phyloP scores from a whole-genome alignment of 176 grass and related monocot genomes.

The Aegilops speltoides region DNA sequence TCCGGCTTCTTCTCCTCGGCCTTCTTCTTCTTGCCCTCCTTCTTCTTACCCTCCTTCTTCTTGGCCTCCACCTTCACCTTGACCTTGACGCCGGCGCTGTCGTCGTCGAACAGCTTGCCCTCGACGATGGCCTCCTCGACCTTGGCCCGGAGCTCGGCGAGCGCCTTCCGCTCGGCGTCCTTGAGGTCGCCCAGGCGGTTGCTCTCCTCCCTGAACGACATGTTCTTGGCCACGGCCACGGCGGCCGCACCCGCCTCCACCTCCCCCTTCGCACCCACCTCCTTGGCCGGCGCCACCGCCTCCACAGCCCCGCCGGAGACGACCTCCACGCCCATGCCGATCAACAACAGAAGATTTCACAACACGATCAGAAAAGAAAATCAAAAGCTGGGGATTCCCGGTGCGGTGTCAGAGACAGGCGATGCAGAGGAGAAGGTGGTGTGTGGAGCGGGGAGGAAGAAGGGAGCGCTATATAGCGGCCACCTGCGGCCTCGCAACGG shows the following conservation, averaged over 20 bases:
- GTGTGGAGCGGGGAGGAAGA: not conserved
- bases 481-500: constrained; percentile 10
- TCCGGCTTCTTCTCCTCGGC: not conserved
- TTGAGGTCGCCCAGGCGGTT: constrained; percentile 80
- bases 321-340: constrained; percentile 42
- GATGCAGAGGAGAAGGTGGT: not conserved
- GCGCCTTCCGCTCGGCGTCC: constrained; percentile 74
- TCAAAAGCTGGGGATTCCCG: no score
- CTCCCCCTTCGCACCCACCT: constrained; percentile 17
- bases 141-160: constrained; percentile 65
- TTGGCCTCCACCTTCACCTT: not conserved
- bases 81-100: not conserved
- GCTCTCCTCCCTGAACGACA: constrained; percentile 90
- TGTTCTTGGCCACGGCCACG: constrained; percentile 50
- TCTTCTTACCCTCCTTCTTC: not conserved
- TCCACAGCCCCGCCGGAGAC: constrained; percentile 20
- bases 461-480: constrained; percentile 25
- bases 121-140: constrained; percentile 70
- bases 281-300: constrained; percentile 24
- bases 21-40: constrained; percentile 11
- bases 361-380: no score
- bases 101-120: constrained; percentile 44
- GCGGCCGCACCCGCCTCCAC: not conserved
- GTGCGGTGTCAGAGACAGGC: not conserved
- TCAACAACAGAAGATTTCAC: no score